These are phyloP conservation scores for Hypoxylon sp. DNA, from an alignment of 2,329 filamentous ascomycete genomes.

Conservation along the genomic window DNA sequence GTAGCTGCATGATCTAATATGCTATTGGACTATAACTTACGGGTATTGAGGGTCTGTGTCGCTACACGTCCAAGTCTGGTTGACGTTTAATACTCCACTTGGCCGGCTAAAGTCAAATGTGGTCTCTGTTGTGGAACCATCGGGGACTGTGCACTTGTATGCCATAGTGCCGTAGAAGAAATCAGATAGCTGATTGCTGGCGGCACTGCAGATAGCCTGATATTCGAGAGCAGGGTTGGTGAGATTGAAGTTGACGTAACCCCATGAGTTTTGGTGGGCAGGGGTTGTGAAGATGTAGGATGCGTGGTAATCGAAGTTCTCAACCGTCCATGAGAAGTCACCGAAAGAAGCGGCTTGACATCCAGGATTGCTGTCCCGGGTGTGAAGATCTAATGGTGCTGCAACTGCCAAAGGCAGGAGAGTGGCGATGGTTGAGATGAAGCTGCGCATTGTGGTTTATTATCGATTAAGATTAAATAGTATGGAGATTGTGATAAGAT, in stretches of 20 bases:
- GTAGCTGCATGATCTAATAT: neutral
- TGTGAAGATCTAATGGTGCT: constrained; percentile 43
- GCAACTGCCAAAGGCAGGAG: constrained; percentile 51
- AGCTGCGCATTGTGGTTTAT: constrained; percentile 47
- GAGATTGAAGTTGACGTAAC: constrained; percentile 66
- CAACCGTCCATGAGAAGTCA: constrained; percentile 60
- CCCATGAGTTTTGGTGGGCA: constrained; percentile 65
- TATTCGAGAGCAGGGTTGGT: constrained; percentile 61
- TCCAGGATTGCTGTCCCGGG: constrained; percentile 49
- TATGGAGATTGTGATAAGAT: neutral
- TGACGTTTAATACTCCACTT: constrained; percentile 57
- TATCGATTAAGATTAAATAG: constrained; percentile 8
- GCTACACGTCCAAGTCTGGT: constrained; percentile 66
- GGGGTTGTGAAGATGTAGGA: constrained; percentile 66
- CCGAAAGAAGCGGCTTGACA: constrained; percentile 55
- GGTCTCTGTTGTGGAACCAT: constrained; percentile 53
- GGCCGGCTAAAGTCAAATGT: constrained; percentile 62
- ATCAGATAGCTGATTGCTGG: constrained; percentile 61
- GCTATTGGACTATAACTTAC: constrained; percentile 48
- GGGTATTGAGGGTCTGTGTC: constrained; percentile 58
- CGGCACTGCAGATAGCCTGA: constrained; percentile 58
- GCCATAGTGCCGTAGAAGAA: constrained; percentile 66
- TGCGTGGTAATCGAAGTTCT: constrained; percentile 65
- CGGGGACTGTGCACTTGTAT: constrained; percentile 62
- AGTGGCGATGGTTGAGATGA: constrained; percentile 49